Base-by-base conservation (phyloP, 495 filamentous ascomycete species). In the Lasiosphaeris hirsuta region DNA sequence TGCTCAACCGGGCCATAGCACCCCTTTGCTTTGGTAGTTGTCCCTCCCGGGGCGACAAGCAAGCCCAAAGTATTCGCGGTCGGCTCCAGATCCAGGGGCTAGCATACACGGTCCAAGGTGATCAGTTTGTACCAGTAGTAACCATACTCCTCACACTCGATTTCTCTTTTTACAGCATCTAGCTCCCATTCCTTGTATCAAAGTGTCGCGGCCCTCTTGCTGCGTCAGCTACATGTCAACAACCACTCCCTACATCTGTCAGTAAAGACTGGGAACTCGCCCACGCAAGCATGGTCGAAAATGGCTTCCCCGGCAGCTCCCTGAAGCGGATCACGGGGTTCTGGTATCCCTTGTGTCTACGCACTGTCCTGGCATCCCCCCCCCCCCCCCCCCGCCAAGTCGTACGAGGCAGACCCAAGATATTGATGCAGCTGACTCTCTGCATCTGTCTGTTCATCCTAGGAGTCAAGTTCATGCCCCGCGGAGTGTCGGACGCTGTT, bases 371-470 rank as follows among this genome's bases (percentile, higher is more conserved):
- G 9, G 42, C 53, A 4, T 65, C 57, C 14, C 63, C 63, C 42
- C 63, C 53, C 9, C 63, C 57, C 14, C 63, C 63, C 42, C 63
- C 64, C 0, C 53, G 37, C 2, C 18, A 41, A 18, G 47, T 69
- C 8, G 38, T 72, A 0, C 69, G 69, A 8, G 55, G 62, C 10
- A 56, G 64, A 13, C 65, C 66, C 7, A 65, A 44, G 37, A 39
- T 64, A 14, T 15, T 72, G 23, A 44, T 65, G 2, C 65, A 71
- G 14, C 57, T 71, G 0, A 45, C 60, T 2, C 36, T 55, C 14
- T 61, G 53, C 2, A 39, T 61, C 17, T 50, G 50, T 35, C 13
- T 69, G 10, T 40, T 68, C 37, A 45, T 71, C 18, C 30, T 62
- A 23, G n/a, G 64, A 38, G 14, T 55, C 35, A 38, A 9, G 45